Base-by-base conservation (phyloP, 805 yeast genomes). In the Candida berthetii region DNA sequence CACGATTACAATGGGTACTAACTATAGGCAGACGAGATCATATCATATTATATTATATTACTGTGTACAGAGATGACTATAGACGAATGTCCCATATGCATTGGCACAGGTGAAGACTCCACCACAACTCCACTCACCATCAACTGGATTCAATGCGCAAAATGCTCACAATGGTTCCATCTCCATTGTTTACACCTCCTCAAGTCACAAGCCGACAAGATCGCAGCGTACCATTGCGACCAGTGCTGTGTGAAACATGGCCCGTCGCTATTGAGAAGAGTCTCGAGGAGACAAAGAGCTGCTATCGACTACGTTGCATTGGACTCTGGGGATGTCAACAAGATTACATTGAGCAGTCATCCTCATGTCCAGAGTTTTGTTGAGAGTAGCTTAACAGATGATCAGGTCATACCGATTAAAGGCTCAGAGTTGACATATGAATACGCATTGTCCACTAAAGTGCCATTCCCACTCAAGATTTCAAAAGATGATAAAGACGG, bases 221-320 rank as follows among this genome's bases (percentile, higher is more conserved):
- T 80, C 13, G 60, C 64, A 29, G 58, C 64, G 38, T 85, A 65
- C 56, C 86, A 82, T 50, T 85, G 93, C 52, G 51, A 54, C 0
- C 42, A 50, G 1, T 85, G 90, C 54, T 53, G 48, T 5, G 42
- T 43, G 11, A 48, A 48, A 16, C 57, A 68, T 39, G 87, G 87
- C 1, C 74, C 78, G 0, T 69, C 81, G 5, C 54, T 68, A 14
- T 54, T 57, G 39, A 73, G 68, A 42, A 62, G 90, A 32, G 68
- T 68, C 31, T 80, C 86, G 42, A 65, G 71, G 35, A 64, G 96
- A 18, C 62, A 71, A 14, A 64, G 67, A 34, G 61, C 66, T n/a
- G 69, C 69, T 40, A 73, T 89, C 36, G 95, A 88, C 55, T 88
- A 88, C 54, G 80, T 77, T 9, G 93, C 95, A 0, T 65, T 88